Percentiles rank a stretch among this genome's conserved stretches.
Evolutionary conservation across 495 filamentous ascomycete species (phyloP).

Genomic region (Aspergillus kassunensis): DNA sequence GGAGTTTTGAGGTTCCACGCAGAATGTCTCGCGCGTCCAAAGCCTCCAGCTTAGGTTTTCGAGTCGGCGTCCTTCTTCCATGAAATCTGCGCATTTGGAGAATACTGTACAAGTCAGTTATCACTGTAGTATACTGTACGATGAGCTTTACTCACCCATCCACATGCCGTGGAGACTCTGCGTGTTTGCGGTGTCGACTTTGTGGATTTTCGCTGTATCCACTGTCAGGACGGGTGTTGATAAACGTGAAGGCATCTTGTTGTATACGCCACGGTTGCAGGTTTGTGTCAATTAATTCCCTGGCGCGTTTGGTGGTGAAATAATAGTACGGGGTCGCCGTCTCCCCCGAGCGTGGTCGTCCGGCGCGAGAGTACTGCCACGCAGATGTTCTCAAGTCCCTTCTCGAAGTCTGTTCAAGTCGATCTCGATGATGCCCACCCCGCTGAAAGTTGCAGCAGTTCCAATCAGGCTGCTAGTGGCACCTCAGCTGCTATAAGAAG

Average conservation of each 20-base stretch:
- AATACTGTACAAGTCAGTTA: conserved; percentile 59
- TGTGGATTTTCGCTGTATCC: conserved; percentile 82
- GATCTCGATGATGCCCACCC: conserved; percentile 16
- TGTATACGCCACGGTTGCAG: conserved; percentile 23
- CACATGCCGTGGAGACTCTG: conserved; percentile 97
- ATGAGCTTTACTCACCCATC: conserved; percentile 88
- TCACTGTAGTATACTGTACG: background rate
- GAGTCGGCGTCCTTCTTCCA: conserved; percentile 86
- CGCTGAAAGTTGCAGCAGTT: conserved; percentile 16
- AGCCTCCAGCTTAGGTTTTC: conserved; percentile 96
- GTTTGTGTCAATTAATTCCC: conserved; percentile 9
- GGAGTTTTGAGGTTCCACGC: conserved; percentile 68
- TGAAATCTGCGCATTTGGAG: conserved; percentile 88
- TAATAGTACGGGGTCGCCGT: conserved; percentile 47
- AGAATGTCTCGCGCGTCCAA: conserved; percentile 95
- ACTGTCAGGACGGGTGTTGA: conserved; percentile 74
- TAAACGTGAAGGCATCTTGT: conserved; percentile 57
- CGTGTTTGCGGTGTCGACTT: conserved; percentile 87
- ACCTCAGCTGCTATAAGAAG: conserved; percentile 16
- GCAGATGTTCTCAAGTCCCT: conserved; percentile 21
- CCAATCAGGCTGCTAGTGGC: conserved; percentile 21
- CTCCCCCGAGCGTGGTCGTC: conserved; percentile 50
- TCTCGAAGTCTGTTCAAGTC: conserved; percentile 6
- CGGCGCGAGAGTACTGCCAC: conserved; percentile 37
- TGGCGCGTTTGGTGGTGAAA: conserved; percentile 4